These are phyloP conservation scores for Rehmannia glutinosa DNA, from an alignment of 257 asterid species.

Conservation along the genomic window DNA sequence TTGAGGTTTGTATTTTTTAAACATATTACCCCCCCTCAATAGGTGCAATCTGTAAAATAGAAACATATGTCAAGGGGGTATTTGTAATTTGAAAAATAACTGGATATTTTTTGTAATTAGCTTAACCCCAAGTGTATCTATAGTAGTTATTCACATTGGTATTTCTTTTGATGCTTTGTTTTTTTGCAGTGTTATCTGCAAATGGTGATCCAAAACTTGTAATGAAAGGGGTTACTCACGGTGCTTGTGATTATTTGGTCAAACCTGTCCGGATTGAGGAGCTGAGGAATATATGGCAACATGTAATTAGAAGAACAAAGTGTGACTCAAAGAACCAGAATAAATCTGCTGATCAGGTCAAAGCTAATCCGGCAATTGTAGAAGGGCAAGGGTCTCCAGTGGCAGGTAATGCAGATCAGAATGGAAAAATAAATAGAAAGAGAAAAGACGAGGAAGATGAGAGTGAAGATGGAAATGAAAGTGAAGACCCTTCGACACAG, in stretches of 20 bases:
- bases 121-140: too few relatives aligned
- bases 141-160: too few relatives aligned
- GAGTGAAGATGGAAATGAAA: conserved; percentile 39
- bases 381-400: conserved; percentile 43
- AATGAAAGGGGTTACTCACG: conserved; percentile 67
- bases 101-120: too few relatives aligned
- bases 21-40: too few relatives aligned
- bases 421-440: conserved; percentile 37
- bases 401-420: conserved; percentile 44
- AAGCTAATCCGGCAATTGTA: conserved; percentile 34
- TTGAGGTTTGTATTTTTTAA: too few relatives aligned
- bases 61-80: too few relatives aligned
- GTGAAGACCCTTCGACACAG: conserved; percentile 48
- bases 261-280: conserved; percentile 63
- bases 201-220: conserved; percentile 44
- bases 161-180: conserved; percentile 7
- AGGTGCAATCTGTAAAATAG: too few relatives aligned
- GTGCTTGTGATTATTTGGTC: conserved; percentile 71
- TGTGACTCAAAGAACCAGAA: conserved; percentile 28
- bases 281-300: conserved; percentile 68
- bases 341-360: conserved; percentile 27
- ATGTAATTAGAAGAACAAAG: conserved; percentile 48
- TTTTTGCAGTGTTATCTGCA: conserved; percentile 61
- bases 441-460: conserved; percentile 55
- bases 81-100: too few relatives aligned